These are phyloP conservation scores for Trichomonas tenax DNA, from an alignment of 208 protist species.

Conservation along the genomic window DNA sequence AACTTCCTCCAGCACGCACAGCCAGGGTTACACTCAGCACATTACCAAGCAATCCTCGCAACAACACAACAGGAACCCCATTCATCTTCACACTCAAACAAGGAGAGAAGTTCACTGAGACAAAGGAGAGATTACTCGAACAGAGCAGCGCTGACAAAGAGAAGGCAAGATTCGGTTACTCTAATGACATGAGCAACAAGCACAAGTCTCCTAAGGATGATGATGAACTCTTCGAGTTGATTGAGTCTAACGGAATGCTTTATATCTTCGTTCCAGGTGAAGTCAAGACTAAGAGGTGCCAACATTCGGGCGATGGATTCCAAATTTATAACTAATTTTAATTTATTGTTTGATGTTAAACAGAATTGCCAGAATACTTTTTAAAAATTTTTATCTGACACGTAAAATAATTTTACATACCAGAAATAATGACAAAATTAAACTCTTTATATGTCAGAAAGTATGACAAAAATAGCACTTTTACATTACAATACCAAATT, in stretches of 20 bases:
- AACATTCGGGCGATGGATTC: not conserved
- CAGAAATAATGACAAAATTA: too few species aligned
- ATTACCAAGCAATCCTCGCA: not conserved
- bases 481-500: too few species aligned
- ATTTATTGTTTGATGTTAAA: not conserved
- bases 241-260: not conserved
- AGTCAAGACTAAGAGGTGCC: not conserved
- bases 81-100: not conserved
- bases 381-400: too few species aligned
- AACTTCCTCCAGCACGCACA: not conserved
- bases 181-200: not conserved
- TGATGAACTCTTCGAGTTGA: not conserved
- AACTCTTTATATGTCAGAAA: too few species aligned
- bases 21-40: not conserved
- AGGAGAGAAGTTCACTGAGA: not conserved
- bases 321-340: not conserved
- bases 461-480: too few species aligned
- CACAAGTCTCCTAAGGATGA: not conserved
- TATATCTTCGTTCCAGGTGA: not conserved
- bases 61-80: not conserved
- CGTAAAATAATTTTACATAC: too few species aligned
- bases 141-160: not conserved
- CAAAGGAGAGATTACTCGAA: not conserved
- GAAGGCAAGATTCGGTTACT: not conserved
- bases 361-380: too few species aligned